These are phyloP conservation scores for Arbutus unedo DNA, from an alignment of 148 eudicot genomes.

Conservation along the genomic window DNA sequence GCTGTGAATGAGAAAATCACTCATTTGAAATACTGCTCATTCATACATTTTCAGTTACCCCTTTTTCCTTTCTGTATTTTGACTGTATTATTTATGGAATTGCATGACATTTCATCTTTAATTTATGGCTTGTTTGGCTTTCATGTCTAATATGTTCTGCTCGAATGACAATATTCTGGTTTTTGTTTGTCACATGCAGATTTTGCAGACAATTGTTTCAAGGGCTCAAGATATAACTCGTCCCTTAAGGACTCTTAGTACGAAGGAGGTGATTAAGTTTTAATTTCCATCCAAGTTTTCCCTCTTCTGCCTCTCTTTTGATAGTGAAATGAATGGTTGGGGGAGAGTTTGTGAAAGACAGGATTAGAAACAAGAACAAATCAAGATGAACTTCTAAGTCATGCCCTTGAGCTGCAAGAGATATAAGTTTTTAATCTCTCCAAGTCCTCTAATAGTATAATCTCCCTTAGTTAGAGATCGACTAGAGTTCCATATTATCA, in stretches of 20 bases:
- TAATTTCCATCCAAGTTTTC: background rate
- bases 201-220: conserved; percentile 66
- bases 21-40: background rate
- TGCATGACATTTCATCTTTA: background rate
- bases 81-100: background rate
- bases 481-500: background rate
- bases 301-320: background rate
- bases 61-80: background rate
- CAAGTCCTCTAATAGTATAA: background rate
- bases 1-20: background rate
- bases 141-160: background rate
- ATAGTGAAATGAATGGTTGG: background rate
- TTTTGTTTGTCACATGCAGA: conserved; percentile 40
- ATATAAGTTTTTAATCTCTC: background rate
- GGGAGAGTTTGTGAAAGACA: background rate
- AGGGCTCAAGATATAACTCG: conserved; percentile 67
- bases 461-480: background rate
- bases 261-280: conserved; percentile 69
- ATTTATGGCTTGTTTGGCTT: background rate
- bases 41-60: background rate
- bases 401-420: background rate
- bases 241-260: conserved; percentile 70
- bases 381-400: background rate
- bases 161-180: background rate
- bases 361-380: background rate